Evolutionary conservation across 192 early-diverging fungal species (phyloP).

Genomic region (Mortierella hygrophila): DNA sequence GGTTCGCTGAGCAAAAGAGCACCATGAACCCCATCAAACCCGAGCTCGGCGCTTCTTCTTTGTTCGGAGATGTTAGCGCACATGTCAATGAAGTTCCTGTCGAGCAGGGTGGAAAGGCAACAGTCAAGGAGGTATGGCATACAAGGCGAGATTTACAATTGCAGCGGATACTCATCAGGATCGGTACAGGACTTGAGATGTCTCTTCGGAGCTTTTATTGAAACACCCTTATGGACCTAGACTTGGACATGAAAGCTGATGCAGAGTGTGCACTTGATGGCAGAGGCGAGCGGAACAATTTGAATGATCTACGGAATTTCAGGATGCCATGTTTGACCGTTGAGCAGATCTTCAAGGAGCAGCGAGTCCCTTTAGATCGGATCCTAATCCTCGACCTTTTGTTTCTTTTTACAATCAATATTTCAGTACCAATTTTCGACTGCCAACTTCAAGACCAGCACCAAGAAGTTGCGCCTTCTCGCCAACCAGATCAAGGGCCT

Average conservation of each 20-base stretch:
- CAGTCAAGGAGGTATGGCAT: slow-evolving; percentile 44
- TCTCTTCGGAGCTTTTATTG: neutral
- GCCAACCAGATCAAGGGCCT: slow-evolving; percentile 78
- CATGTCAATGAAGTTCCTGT: slow-evolving; percentile 48
- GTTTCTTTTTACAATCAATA: neutral
- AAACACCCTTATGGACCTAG: neutral
- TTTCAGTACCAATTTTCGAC: slow-evolving; percentile 69
- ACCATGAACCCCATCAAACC: slow-evolving; percentile 39
- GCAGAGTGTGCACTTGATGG: neutral
- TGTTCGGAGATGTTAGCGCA: slow-evolving; percentile 44
- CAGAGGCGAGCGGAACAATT: neutral
- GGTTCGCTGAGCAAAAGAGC: slow-evolving; percentile 43
- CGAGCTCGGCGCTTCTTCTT: slow-evolving; percentile 45
- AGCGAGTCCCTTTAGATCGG: too few species aligned
- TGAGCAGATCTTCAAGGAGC: neutral
- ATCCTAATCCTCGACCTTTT: neutral
- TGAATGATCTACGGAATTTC: neutral
- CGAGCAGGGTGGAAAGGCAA: slow-evolving; percentile 45
- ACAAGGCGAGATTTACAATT: neutral
- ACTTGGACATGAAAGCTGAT: neutral
- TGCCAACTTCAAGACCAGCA: slow-evolving; percentile 76
- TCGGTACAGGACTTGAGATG: neutral
- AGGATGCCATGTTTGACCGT: neutral
- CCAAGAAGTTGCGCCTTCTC: slow-evolving; percentile 78
- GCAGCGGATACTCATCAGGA: neutral